Conservation (phyloP, 2,329 filamentous ascomycete species). For the Xylaria sp. region DNA sequence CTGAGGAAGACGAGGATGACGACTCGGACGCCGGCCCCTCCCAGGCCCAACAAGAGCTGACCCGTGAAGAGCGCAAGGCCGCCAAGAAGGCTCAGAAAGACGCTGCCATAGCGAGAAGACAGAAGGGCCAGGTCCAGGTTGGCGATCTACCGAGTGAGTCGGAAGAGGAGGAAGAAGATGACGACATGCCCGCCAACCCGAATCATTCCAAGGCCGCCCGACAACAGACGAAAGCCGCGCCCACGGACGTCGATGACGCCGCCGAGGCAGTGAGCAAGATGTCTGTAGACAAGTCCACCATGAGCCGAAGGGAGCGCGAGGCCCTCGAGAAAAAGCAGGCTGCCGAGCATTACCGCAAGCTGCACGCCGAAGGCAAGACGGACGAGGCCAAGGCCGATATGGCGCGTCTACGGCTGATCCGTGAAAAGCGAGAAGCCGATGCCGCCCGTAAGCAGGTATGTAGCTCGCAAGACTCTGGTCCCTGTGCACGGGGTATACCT, state of each 20-base stretch:
- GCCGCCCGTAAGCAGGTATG: slow-evolving; percentile 82
- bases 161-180: slow-evolving; percentile 54
- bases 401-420: slow-evolving; percentile 81
- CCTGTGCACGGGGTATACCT: neutral
- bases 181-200: slow-evolving; percentile 84
- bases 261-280: slow-evolving; percentile 67
- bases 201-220: slow-evolving; percentile 85
- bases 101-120: slow-evolving; percentile 82
- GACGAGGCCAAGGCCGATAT: slow-evolving; percentile 93
- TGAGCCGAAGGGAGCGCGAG: slow-evolving; percentile 69
- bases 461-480: slow-evolving; percentile 24
- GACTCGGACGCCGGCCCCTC: slow-evolving; percentile 60
- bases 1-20: slow-evolving; percentile 54
- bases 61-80: slow-evolving; percentile 87
- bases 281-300: slow-evolving; percentile 59
- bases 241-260: slow-evolving; percentile 57
- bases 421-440: slow-evolving; percentile 86
- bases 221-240: slow-evolving; percentile 62
- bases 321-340: slow-evolving; percentile 87
- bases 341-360: slow-evolving; percentile 88
- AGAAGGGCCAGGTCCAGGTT: slow-evolving; percentile 76
- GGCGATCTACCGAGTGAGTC: slow-evolving; percentile 85
- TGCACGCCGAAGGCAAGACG: slow-evolving; percentile 95
- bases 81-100: slow-evolving; percentile 91
- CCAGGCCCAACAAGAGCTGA: slow-evolving; percentile 64